Percentiles rank a stretch among this genome's conserved stretches.
These are phyloP conservation scores for Skeletonema menzelii DNA, from an alignment of 108 stramenopile genomes.

Conservation along the genomic window DNA sequence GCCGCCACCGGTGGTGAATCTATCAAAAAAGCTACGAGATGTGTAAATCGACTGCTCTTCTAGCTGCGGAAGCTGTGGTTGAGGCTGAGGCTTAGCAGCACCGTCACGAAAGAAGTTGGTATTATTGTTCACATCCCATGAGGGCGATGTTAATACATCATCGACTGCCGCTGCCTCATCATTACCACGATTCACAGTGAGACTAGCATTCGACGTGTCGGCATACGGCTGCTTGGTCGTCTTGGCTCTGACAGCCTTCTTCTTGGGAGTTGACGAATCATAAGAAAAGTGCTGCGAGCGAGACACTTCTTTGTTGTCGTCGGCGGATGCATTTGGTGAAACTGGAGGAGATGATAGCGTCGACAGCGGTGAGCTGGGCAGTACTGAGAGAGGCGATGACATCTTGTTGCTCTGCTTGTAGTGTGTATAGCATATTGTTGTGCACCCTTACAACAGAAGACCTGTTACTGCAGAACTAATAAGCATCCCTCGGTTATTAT, in stretches of 20 bases:
- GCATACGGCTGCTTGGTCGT: neutral
- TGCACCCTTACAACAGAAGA: no score
- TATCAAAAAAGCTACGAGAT: neutral
- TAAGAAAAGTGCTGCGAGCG: neutral
- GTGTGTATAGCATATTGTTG: neutral
- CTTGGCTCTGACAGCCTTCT: neutral
- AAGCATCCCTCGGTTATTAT: no score
- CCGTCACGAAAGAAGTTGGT: neutral
- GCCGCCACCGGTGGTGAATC: neutral
- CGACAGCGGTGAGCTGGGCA: neutral
- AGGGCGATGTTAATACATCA: neutral
- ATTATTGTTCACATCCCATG: neutral
- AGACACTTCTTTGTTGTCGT: neutral
- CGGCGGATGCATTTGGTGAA: neutral
- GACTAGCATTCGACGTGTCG: no score
- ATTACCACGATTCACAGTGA: no score
- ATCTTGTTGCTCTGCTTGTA: neutral
- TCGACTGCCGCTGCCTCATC: neutral
- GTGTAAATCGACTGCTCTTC: neutral
- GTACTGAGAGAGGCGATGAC: neutral
- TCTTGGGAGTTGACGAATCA: neutral
- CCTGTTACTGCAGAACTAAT: no score
- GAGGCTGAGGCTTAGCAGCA: neutral
- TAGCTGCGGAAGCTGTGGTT: neutral
- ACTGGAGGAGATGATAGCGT: conserved; percentile 8